Base-by-base conservation (phyloP, 2,329 filamentous ascomycete genomes). In the Hypoxylon rubiginosum region DNA sequence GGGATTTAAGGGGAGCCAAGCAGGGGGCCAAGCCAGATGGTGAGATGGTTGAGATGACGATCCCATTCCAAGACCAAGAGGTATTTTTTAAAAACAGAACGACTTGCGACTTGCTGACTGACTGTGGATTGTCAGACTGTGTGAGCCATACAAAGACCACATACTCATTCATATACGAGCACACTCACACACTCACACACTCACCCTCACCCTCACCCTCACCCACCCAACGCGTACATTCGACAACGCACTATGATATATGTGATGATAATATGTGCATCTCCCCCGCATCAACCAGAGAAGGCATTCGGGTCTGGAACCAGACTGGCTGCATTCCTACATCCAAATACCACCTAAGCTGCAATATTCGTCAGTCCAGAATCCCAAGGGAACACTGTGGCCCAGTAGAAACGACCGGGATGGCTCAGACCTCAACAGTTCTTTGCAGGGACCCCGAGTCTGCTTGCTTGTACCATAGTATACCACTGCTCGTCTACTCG, bases 21-120 rank as follows among this genome's bases (percentile, higher is more conserved):
- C 46, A 41, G 26, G 50, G 26, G 59, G 67, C 64, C 64, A 69
- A 69, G 67, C 57, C 58, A 45, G 65, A 65, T 68, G 48, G 59
- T 59, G 62, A 68, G 68, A 68, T 70, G 67, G 67, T 58, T 53
- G 50, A 65, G 45, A 67, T 57, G 67, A 63, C 61, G 67, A 69
- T 69, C 67, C 34, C 58, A 63, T 69, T 62, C 54, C 54, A 49
- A 62, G 21, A 57, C 21, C 26, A n/a, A 32, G 56, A 62, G 57
- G 34, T 59, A 56, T 58, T 58, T 58, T 54, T 51, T 39, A 62
- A 63, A 4, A 11, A 28, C 15, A 39, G 34, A n/a, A 32, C 5
- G 30, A 32, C 30, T 8, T 10, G 3, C 15, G 34, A 39, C 34
- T 26, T 36, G 48, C 30, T 51, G 15, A 52, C n/a, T 19, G 24